These are phyloP conservation scores for Elsinoe fawcettii DNA, from an alignment of 2,329 filamentous ascomycete species.

Conservation along the genomic window DNA sequence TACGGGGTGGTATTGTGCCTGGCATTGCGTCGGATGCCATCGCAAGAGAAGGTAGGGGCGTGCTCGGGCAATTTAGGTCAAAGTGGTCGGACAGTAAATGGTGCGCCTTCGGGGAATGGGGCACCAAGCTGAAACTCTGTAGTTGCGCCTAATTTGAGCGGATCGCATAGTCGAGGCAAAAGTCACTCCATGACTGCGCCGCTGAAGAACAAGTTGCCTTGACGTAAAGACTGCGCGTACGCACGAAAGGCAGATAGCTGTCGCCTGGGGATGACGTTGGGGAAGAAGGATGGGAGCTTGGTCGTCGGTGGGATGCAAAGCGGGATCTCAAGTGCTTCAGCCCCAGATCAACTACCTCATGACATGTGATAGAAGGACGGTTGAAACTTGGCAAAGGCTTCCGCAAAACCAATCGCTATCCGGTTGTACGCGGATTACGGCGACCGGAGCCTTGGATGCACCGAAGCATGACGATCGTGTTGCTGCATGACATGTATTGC, in stretches of 20 bases:
- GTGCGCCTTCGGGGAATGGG: constrained; percentile 9
- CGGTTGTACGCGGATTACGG: constrained; percentile 8
- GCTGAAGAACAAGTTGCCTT: not conserved
- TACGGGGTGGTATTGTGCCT: constrained; percentile 18
- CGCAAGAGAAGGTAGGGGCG: not conserved
- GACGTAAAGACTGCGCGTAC: not conserved
- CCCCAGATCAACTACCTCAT: constrained; percentile 9
- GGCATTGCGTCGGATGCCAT: constrained; percentile 18
- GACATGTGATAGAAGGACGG: constrained; percentile 10
- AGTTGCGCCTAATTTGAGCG: not conserved
- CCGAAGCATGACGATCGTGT: not conserved
- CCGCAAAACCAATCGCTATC: not conserved
- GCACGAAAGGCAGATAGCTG: not conserved
- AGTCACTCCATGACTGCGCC: constrained; percentile 11
- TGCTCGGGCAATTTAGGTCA: constrained; percentile 8
- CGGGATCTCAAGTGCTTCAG: not conserved
- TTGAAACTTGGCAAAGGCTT: constrained; percentile 8
- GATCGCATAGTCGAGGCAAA: not conserved
- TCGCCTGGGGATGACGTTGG: constrained; percentile 5
- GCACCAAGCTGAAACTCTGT: constrained; percentile 4
- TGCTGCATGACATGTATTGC: not conserved
- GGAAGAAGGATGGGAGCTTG: constrained; percentile 1
- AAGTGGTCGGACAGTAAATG: not conserved
- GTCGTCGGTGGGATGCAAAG: not conserved
- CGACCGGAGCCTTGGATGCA: not conserved